These are phyloP conservation scores for Ophiostoma sp. DNA, from an alignment of 2,329 filamentous ascomycete species.

Conservation along the genomic window DNA sequence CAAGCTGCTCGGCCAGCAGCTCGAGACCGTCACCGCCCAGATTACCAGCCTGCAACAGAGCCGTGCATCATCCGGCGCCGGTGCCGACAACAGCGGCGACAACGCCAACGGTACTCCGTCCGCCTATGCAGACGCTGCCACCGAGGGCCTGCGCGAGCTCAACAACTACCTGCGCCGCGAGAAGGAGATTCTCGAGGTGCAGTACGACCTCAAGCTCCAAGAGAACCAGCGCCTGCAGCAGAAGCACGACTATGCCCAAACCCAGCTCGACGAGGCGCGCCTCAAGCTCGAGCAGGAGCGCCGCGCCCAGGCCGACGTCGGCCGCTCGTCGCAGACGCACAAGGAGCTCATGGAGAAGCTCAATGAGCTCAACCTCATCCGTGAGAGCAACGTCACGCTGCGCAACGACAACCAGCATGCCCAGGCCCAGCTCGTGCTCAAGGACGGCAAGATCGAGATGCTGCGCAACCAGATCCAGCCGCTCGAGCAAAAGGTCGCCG, in stretches of 20 bases:
- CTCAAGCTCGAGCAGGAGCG: slow-evolving; percentile 91
- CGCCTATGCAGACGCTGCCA: slow-evolving; percentile 56
- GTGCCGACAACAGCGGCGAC: background rate
- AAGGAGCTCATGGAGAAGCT: slow-evolving; percentile 92
- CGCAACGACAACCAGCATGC: slow-evolving; percentile 82
- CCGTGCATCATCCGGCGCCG: slow-evolving; percentile 53
- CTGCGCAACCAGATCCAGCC: slow-evolving; percentile 77
- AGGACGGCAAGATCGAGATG: slow-evolving; percentile 71
- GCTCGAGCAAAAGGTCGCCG: slow-evolving; percentile 74
- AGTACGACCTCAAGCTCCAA: slow-evolving; percentile 84
- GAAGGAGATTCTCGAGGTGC: slow-evolving; percentile 97
- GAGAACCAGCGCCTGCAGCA: slow-evolving; percentile 87
- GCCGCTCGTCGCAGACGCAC: slow-evolving; percentile 73
- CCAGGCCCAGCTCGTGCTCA: slow-evolving; percentile 73
- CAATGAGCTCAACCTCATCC: slow-evolving; percentile 92
- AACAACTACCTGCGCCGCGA: slow-evolving; percentile 90
- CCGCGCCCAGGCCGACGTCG: slow-evolving; percentile 69
- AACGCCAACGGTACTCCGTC: slow-evolving; percentile 54
- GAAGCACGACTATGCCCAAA: slow-evolving; percentile 82
- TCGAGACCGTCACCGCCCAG: slow-evolving; percentile 79
- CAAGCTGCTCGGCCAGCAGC: slow-evolving; percentile 82
- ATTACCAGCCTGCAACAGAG: slow-evolving; percentile 77
- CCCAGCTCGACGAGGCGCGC: slow-evolving; percentile 83
- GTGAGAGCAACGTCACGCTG: slow-evolving; percentile 89
- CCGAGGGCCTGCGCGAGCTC: slow-evolving; percentile 82